These are phyloP conservation scores for Kazachstania viticola DNA, from an alignment of 805 yeast species.

Conservation along the genomic window DNA sequence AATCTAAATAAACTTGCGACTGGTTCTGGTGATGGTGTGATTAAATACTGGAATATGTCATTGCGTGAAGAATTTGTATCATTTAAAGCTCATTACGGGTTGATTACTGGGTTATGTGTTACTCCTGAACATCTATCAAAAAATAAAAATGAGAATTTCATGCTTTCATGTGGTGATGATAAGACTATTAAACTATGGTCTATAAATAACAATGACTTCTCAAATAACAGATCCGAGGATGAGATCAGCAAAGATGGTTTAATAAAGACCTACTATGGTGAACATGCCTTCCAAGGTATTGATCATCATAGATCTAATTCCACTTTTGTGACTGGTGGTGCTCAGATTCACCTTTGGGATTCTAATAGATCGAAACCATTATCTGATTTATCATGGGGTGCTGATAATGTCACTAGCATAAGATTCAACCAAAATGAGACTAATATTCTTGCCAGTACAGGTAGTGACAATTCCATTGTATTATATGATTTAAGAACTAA, in stretches of 20 bases:
- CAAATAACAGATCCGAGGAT: conserved; percentile 21
- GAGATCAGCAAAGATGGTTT: conserved; percentile 29
- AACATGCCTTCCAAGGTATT: conserved; percentile 69
- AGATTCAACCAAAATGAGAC: conserved; percentile 86
- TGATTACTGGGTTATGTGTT: conserved; percentile 75
- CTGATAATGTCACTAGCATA: conserved; percentile 76
- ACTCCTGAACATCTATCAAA: conserved; percentile 35
- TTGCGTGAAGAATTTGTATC: conserved; percentile 64
- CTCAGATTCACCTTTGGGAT: conserved; percentile 88
- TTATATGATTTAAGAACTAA: conserved; percentile 84
- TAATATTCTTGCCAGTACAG: conserved; percentile 76
- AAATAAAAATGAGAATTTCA: conserved; percentile 30
- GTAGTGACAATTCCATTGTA: conserved; percentile 82
- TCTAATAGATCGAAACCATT: conserved; percentile 64
- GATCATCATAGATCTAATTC: conserved; percentile 75
- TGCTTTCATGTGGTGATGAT: conserved; percentile 83
- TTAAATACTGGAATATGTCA: conserved; percentile 88
- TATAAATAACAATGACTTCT: conserved; percentile 42
- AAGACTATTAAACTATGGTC: conserved; percentile 86
- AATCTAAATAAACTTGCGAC: conserved; percentile 69
- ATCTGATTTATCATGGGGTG: conserved; percentile 86
- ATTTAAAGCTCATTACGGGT: conserved; percentile 82
- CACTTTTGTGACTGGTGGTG: conserved; percentile 86
- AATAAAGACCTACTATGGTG: conserved; percentile 70
- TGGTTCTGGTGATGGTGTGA: conserved; percentile 91